Evolutionary conservation across 371 early-diverging fungal species (phyloP).

Genomic region (Rhizopus stolonifer): DNA sequence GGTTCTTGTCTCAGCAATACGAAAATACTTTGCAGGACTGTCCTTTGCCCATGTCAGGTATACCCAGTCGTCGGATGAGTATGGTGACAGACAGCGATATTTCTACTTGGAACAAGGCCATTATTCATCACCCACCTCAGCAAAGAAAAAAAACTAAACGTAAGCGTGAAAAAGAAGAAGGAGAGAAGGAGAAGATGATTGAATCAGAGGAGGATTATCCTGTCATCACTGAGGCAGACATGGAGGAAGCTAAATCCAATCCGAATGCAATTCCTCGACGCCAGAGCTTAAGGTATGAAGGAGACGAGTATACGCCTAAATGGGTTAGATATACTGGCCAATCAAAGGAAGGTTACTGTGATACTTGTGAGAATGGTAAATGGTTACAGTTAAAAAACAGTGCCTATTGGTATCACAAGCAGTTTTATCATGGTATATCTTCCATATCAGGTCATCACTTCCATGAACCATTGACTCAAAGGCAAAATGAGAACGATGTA

Average conservation of each 20-base stretch:
- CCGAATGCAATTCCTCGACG: conserved; percentile 49
- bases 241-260: conserved; percentile 33
- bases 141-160: neutral
- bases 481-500: conserved; percentile 54
- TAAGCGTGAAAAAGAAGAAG: neutral
- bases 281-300: conserved; percentile 67
- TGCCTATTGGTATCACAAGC: conserved; percentile 94
- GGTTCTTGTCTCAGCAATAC: conserved; percentile 20
- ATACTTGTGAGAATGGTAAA: conserved; percentile 79
- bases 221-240: conserved; percentile 29
- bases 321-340: conserved; percentile 83
- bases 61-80: conserved; percentile 16
- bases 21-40: neutral
- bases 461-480: conserved; percentile 66
- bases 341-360: conserved; percentile 85
- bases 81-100: conserved; percentile 20
- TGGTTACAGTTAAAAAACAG: conserved; percentile 93
- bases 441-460: conserved; percentile 82
- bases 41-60: conserved; percentile 18
- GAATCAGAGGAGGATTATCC: conserved; percentile 22
- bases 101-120: conserved; percentile 17
- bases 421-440: conserved; percentile 87
- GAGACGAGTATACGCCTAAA: conserved; percentile 85
- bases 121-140: neutral
- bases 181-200: neutral